These are phyloP conservation scores for Globisporangium acanthophoron DNA, from an alignment of 352 stramenopile genomes.

Conservation along the genomic window DNA sequence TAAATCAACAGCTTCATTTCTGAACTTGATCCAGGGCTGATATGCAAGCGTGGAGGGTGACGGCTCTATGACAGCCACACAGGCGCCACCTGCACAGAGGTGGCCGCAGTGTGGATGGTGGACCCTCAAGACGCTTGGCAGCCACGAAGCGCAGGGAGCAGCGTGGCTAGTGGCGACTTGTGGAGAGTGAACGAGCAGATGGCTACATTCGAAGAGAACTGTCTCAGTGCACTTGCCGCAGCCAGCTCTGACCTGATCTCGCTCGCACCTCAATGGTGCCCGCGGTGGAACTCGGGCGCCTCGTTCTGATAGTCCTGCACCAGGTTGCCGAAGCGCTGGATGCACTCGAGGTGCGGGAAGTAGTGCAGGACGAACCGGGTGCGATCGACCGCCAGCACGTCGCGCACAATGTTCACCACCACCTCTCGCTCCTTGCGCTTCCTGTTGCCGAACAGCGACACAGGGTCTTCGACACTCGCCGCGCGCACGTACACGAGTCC, in stretches of 20 bases:
- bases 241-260: background rate
- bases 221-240: too few relatives aligned
- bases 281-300: conserved; percentile 19
- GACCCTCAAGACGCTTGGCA: too few relatives aligned
- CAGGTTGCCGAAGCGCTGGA: conserved; percentile 75
- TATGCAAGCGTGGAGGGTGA: too few relatives aligned
- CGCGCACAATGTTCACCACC: conserved; percentile 34
- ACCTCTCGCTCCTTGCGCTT: conserved; percentile 6
- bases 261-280: background rate
- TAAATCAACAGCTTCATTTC: too few relatives aligned
- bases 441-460: conserved; percentile 23
- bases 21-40: too few relatives aligned
- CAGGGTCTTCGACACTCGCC: conserved; percentile 5
- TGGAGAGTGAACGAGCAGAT: too few relatives aligned
- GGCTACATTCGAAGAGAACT: too few relatives aligned
- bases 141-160: too few relatives aligned
- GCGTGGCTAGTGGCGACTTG: too few relatives aligned
- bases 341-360: conserved; percentile 74
- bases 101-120: too few relatives aligned
- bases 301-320: conserved; percentile 71
- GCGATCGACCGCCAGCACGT: conserved; percentile 46
- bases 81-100: too few relatives aligned
- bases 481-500: conserved; percentile 61
- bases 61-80: too few relatives aligned
- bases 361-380: conserved; percentile 49